Conservation (phyloP, 306 rosid genomes). For the Vicia sativa region DNA sequence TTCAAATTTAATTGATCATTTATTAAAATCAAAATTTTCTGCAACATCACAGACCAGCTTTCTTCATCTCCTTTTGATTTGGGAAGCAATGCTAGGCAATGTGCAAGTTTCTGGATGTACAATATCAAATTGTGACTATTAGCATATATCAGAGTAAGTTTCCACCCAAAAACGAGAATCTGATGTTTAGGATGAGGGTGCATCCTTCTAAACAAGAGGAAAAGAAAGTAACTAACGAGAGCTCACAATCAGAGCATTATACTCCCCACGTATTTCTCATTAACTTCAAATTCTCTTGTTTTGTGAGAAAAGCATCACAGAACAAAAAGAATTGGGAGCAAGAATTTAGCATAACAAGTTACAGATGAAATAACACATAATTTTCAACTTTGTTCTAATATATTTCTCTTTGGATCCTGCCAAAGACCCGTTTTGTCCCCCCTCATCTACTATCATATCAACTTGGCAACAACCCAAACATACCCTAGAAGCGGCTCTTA, state of each 20-base stretch:
- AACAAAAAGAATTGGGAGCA: constrained; percentile 9
- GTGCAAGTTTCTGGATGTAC: constrained; percentile 72
- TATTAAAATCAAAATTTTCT: constrained; percentile 64
- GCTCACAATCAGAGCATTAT: neutral
- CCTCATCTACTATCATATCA: neutral
- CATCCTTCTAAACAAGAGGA: constrained; percentile 22
- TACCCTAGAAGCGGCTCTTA: constrained; percentile 29
- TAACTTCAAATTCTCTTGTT: neutral
- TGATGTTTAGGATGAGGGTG: constrained; percentile 14
- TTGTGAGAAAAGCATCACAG: constrained; percentile 15
- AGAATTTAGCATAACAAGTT: neutral
- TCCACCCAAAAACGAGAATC: constrained; percentile 33
- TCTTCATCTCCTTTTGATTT: constrained; percentile 82
- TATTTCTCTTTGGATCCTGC: neutral
- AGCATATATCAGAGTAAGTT: constrained; percentile 16
- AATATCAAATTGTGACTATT: constrained; percentile 37
- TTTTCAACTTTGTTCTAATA: constrained; percentile 11
- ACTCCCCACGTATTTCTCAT: constrained; percentile 11
- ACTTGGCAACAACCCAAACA: constrained; percentile 22
- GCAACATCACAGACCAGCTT: constrained; percentile 80
- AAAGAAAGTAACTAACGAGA: constrained; percentile 4
- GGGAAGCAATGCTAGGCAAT: constrained; percentile 82
- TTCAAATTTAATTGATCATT: constrained; percentile 61
- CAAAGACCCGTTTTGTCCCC: constrained; percentile 18
- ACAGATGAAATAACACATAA: constrained; percentile 5